Percentiles rank a stretch among this genome's conserved stretches.
phyloP scores from a whole-genome alignment of 306 rosid genomes.

The Begonia masoniana region DNA sequence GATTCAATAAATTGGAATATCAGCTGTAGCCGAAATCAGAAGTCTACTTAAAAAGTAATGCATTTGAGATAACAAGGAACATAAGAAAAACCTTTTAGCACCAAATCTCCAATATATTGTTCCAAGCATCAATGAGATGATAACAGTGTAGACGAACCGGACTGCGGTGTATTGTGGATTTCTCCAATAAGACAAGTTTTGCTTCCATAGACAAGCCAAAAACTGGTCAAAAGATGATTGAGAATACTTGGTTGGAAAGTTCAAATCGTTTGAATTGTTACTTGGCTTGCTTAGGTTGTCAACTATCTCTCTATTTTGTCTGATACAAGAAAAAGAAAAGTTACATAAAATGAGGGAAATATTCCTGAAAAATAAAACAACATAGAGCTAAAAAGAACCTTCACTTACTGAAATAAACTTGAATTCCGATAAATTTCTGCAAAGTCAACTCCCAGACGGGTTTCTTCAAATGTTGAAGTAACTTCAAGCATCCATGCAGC shows the following conservation, averaged over 20 bases:
- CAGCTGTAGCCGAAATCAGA: too few relatives aligned
- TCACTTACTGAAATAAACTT: slow-evolving; percentile 62
- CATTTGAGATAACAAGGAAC: background rate
- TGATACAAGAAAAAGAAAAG: slow-evolving; percentile 22
- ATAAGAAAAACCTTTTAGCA: slow-evolving; percentile 42
- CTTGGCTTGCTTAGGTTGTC: slow-evolving; percentile 69
- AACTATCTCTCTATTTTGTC: slow-evolving; percentile 59
- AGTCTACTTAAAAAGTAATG: too few relatives aligned
- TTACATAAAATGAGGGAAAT: slow-evolving; percentile 8
- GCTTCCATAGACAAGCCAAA: slow-evolving; percentile 94
- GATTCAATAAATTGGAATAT: too few relatives aligned
- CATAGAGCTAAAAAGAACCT: slow-evolving; percentile 6
- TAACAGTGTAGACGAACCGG: slow-evolving; percentile 83
- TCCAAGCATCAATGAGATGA: slow-evolving; percentile 90
- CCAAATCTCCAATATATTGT: slow-evolving; percentile 97
- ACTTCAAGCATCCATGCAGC: slow-evolving; percentile 97
- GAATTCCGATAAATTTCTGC: slow-evolving; percentile 81
- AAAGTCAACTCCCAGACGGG: slow-evolving; percentile 70
- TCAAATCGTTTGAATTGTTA: slow-evolving; percentile 52
- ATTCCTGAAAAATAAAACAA: slow-evolving; percentile 5
- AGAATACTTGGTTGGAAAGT: slow-evolving; percentile 69
- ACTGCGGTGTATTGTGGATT: slow-evolving; percentile 95
- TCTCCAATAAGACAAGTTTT: slow-evolving; percentile 91
- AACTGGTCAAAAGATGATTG: slow-evolving; percentile 75
- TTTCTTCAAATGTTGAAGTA: slow-evolving; percentile 77